Evolutionary conservation across 768 basidiomycete genomes (phyloP), one percentile per base, ranked within the genome.

Genomic region (Saitozyma sp.): DNA sequence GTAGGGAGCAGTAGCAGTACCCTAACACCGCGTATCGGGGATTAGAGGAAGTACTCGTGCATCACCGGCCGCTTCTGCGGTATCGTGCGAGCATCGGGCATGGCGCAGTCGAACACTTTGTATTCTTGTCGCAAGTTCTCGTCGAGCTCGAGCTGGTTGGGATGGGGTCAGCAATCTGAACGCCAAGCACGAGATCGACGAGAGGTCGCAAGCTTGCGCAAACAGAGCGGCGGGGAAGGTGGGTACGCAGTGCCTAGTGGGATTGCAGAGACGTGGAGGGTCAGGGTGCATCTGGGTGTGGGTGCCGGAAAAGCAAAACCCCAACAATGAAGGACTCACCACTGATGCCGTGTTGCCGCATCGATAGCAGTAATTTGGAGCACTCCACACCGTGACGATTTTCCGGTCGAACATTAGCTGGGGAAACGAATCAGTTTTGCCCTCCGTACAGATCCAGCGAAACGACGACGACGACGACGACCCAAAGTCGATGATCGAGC

Each of bases 361-460:
- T 90, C 94, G 84, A 80, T 97, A 97, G 80, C 95, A 97, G 78
- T 98, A 98, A 80, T 98, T 98, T 13, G 94, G 95, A 3, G 93
- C 94, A 71, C 90, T 92, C 94, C 95, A 98, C 46, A 98, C 93
- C 8, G 95, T 98, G 40, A 98, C 95, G 69, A 98, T 94, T 50
- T 86, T 88, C 56, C 86, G 83, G 80, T 98, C 94, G 73, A 96
- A 96, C 93, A 97, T 95, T 79, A 92, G 84, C 82, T 74, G 46
- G 42, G 20, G 45, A 37, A 39, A 45, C 10, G 20, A 39, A 40
- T 38, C 17, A 19, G 50, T 11, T 46, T 17, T 17, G 45, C 45
- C 45, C n/a, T 46, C n/a, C 6, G 29, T 29, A 5, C 2, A 29
- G 29, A 29, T 29, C 29, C 29, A 29, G 29, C 29, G 29, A 29